Percentiles rank a stretch among this genome's conserved stretches.
Evolutionary conservation across 2,329 filamentous ascomycete genomes (phyloP).

Genomic region (Cladosporium sp.): DNA sequence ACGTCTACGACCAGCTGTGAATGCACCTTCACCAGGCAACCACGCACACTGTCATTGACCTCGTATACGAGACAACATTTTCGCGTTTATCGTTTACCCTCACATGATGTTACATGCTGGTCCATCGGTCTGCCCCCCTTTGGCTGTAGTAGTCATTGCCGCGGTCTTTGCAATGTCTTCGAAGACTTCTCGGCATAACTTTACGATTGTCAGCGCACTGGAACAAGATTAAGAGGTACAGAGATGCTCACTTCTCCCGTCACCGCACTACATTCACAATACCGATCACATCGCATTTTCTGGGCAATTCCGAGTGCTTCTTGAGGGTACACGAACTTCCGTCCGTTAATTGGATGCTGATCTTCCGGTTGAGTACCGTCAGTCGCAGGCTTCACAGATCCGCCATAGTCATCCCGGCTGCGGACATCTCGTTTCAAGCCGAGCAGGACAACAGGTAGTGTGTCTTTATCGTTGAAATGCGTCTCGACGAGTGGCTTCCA

Average conservation of each 20-base stretch:
- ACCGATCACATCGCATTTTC: slow-evolving; percentile 62
- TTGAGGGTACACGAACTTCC: slow-evolving; percentile 53
- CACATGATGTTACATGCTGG: slow-evolving; percentile 44
- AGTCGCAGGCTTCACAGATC: slow-evolving; percentile 27
- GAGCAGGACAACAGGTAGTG: slow-evolving; percentile 60
- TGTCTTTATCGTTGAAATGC: slow-evolving; percentile 56
- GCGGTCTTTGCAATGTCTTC: slow-evolving; percentile 62
- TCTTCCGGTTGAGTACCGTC: slow-evolving; percentile 26
- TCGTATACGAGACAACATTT: neutral
- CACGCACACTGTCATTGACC: neutral
- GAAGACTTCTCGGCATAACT: slow-evolving; percentile 60
- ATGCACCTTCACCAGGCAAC: neutral
- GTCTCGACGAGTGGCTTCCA: slow-evolving; percentile 49
- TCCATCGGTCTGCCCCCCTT: slow-evolving; percentile 51
- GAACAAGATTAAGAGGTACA: neutral
- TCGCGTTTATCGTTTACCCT: neutral
- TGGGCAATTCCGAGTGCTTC: slow-evolving; percentile 55
- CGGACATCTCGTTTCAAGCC: slow-evolving; percentile 62
- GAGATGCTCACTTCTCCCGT: slow-evolving; percentile 48
- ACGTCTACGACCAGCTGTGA: neutral
- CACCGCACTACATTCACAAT: slow-evolving; percentile 64
- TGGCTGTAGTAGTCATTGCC: slow-evolving; percentile 59
- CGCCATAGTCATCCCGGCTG: slow-evolving; percentile 45
- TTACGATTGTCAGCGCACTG: neutral
- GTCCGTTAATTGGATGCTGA: slow-evolving; percentile 37